Percentiles rank a stretch among this genome's conserved stretches.
Evolutionary conservation across 192 early-diverging fungal species (phyloP).

Genomic region (Backusella tarrabulga): DNA sequence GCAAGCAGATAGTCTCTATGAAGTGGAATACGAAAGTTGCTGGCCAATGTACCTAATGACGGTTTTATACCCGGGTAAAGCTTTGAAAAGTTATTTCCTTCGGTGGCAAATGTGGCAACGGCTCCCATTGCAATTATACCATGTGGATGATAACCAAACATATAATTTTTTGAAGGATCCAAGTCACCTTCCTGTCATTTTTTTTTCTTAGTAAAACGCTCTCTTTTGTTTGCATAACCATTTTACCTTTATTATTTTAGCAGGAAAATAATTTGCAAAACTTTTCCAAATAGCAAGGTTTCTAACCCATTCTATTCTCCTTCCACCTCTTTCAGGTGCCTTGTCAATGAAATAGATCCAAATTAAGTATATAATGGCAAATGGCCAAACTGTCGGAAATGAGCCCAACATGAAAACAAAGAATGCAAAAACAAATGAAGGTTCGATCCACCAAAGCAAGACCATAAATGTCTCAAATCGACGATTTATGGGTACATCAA

Average conservation of each 20-base stretch:
- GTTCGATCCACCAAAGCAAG: neutral
- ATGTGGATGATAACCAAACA: constrained; percentile 91
- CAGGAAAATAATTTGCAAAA: constrained; percentile 68
- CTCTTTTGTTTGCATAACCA: neutral
- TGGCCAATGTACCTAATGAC: constrained; percentile 75
- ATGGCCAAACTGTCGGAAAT: constrained; percentile 50
- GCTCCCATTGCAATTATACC: constrained; percentile 84
- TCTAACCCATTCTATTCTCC: constrained; percentile 53
- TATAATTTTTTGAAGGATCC: constrained; percentile 81
- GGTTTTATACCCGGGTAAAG: constrained; percentile 77
- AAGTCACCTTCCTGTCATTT: constrained; percentile 64
- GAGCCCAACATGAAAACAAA: neutral
- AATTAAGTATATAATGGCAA: constrained; percentile 72
- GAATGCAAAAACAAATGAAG: neutral
- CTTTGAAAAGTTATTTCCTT: constrained; percentile 69
- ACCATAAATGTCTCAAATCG: neutral
- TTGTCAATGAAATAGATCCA: constrained; percentile 70
- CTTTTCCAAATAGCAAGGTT: constrained; percentile 58
- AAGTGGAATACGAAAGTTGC: constrained; percentile 83
- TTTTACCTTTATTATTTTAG: constrained; percentile 65
- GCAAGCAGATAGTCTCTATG: constrained; percentile 81
- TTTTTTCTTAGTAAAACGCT: neutral
- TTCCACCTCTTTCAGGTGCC: constrained; percentile 75
- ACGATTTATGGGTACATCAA: neutral
- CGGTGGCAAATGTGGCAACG: constrained; percentile 76